Evolutionary conservation across 2,329 filamentous ascomycete species (phyloP).

Genomic region (Pseudocercospora musae): DNA sequence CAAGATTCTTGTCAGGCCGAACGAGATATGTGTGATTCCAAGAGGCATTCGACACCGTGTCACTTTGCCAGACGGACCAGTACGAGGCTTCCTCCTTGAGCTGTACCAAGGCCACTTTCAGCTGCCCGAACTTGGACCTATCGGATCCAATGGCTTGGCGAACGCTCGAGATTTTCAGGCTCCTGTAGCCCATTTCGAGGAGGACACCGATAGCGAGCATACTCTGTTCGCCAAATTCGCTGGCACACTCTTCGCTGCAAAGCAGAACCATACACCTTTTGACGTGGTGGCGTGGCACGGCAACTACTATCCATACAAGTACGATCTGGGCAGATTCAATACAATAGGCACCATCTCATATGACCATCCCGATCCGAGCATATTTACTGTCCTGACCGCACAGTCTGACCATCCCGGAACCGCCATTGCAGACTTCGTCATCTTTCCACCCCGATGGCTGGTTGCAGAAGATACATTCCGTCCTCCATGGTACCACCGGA

Average conservation of each 20-base stretch:
- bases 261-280: conserved; percentile 64
- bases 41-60: conserved; percentile 64
- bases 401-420: conserved; percentile 55
- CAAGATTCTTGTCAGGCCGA: conserved; percentile 60
- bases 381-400: conserved; percentile 65
- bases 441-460: conserved; percentile 70
- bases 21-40: conserved; percentile 66
- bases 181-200: conserved; percentile 57
- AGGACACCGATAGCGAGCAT: conserved; percentile 55
- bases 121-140: conserved; percentile 64
- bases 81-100: conserved; percentile 65
- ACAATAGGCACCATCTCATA: conserved; percentile 55
- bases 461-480: conserved; percentile 68
- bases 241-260: conserved; percentile 58
- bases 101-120: conserved; percentile 63
- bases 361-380: conserved; percentile 65
- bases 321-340: conserved; percentile 57
- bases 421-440: conserved; percentile 65
- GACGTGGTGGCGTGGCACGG: conserved; percentile 72
- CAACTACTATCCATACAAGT: conserved; percentile 62
- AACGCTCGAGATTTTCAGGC: conserved; percentile 64
- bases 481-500: conserved; percentile 69
- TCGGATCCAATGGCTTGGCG: conserved; percentile 65
- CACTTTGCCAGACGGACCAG: conserved; percentile 57
- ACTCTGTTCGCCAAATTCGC: conserved; percentile 60